These are phyloP conservation scores for Haplosporangium sp. DNA, from an alignment of 371 early-diverging fungal species.

Conservation along the genomic window DNA sequence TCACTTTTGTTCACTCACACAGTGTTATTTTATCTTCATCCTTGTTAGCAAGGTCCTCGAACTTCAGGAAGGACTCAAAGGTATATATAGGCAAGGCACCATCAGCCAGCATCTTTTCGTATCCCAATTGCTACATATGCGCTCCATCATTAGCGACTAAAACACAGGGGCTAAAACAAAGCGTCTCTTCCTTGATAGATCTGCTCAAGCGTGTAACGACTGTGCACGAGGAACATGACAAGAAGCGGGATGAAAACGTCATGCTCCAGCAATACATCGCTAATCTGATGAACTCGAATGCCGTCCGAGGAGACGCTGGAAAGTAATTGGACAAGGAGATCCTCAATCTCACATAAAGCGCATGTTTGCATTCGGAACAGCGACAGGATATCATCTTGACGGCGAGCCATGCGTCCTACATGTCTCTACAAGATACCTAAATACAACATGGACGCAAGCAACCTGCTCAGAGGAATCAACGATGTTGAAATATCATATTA, in stretches of 20 bases:
- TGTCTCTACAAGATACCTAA: too few species aligned
- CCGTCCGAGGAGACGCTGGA: conserved; percentile 42
- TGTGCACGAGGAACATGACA: conserved; percentile 52
- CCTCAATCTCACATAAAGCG: too few species aligned
- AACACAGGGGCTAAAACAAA: too few species aligned
- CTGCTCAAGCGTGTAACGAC: conserved; percentile 46
- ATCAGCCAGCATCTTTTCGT: neutral
- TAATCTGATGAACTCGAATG: conserved; percentile 55
- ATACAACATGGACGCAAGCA: too few species aligned
- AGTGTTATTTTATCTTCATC: neutral
- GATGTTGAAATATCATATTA: too few species aligned
- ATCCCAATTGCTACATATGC: neutral
- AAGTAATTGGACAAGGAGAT: too few species aligned
- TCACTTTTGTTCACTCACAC: neutral
- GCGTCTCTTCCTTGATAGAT: conserved; percentile 15
- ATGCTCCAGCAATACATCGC: conserved; percentile 53
- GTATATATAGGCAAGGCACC: conserved; percentile 11
- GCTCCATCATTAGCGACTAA: neutral
- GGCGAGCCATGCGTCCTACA: too few species aligned
- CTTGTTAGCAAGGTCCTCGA: conserved; percentile 31
- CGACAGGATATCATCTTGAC: too few species aligned
- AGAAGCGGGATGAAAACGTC: conserved; percentile 50
- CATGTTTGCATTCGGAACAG: too few species aligned
- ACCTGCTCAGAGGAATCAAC: too few species aligned
- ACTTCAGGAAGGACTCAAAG: conserved; percentile 50